Percentiles rank a stretch among this genome's conserved stretches.
Evolutionary conservation across 2,329 filamentous ascomycete genomes (phyloP).

Genomic region (Pseudofabraea citricarpa): DNA sequence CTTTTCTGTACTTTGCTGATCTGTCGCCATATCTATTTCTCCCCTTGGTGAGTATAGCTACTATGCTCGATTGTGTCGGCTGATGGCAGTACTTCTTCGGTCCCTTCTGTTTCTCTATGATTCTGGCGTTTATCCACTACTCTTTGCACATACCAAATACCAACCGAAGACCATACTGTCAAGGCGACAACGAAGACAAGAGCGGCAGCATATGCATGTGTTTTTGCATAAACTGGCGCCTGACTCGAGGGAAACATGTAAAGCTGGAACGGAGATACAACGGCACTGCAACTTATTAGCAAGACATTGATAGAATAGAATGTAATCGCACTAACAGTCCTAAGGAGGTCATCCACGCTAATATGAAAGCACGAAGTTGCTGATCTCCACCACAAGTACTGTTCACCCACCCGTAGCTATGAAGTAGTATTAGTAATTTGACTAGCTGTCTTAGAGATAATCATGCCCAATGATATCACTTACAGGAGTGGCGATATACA

Average conservation of each 20-base stretch:
- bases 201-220: background rate
- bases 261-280: conserved; percentile 28
- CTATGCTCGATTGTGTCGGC: background rate
- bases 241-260: conserved; percentile 30
- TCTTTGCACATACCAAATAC: background rate
- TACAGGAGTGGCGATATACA: conserved; percentile 31
- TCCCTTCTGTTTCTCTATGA: background rate
- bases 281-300: conserved; percentile 18
- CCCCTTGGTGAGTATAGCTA: too few species aligned
- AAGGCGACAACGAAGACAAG: background rate
- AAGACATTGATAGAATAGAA: too few species aligned
- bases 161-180: background rate
- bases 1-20: too few species aligned
- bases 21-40: too few species aligned
- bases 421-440: too few species aligned
- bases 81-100: background rate
- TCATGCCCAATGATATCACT: too few species aligned
- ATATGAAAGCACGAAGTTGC: conserved; percentile 29
- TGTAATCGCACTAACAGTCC: background rate
- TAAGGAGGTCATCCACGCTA: conserved; percentile 32
- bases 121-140: background rate
- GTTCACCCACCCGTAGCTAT: conserved; percentile 32
- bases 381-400: conserved; percentile 28
- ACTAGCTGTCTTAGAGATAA: too few species aligned
- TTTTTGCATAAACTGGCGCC: conserved; percentile 22